Base-by-base conservation (phyloP, 345 rosid genomes). In the Ailanthus altissimus region DNA sequence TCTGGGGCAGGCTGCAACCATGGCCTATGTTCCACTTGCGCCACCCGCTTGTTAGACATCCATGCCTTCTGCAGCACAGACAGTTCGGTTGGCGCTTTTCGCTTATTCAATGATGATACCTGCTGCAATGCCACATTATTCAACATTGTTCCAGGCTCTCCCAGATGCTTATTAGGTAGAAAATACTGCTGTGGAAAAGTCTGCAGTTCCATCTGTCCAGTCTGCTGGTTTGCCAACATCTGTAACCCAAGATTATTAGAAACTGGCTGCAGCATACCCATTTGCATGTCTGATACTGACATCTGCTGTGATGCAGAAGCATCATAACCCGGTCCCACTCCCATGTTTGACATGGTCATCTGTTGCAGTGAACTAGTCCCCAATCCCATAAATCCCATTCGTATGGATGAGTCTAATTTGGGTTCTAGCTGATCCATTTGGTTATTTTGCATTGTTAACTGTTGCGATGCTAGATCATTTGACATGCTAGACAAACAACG, bases 1-100 rank as follows among this genome's bases (percentile, higher is more conserved):
- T 79, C 81, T 45, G 83, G 67, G 36, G 82, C 67, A 54, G 90
- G 92, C 75, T 87, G 91, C 81, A 93, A 80, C 99, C 98, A 96
- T 51, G 98, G 99, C 80, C 95, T 91, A 79, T 75, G 89, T 71
- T 93, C 95, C 79, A 75, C 56, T 6, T 90, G 91, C 23, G 81
- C 83, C 65, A 86, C 64, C 58, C 88, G 88, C 80, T 91, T 94
- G 80, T 83, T 88, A 38, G 94, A 82, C 57, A 81, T 58, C 59
- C 74, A 47, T 32, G 78, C 73, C 66, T 80, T 85, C 63, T 76
- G 87, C 0, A 85, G 69, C 21, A 57, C 78, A 78, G 84, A 77
- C 78, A 87, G 53, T 36, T 86, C 95, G 72, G 78, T 78, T 10
- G 87, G 84, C 42, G 89, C 83, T 83, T 90, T 94, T 21, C 96